These are phyloP conservation scores for Babjeviella inositovora DNA, from an alignment of 805 yeast genomes.

Conservation along the genomic window DNA sequence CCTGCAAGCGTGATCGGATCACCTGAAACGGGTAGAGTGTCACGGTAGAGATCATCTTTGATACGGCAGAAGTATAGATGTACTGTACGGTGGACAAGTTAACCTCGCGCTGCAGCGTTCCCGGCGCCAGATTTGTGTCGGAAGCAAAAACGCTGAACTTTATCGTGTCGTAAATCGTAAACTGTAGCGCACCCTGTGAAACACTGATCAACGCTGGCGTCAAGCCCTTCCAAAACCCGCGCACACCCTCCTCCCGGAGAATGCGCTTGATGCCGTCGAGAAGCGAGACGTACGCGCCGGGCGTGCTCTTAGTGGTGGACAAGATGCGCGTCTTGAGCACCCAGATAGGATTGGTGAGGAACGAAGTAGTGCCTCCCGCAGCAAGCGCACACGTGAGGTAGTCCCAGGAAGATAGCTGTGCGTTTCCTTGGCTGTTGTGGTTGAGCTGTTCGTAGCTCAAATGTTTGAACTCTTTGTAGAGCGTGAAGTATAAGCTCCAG, in stretches of 20 bases:
- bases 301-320: slow-evolving; percentile 26
- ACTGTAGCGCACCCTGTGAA: slow-evolving; percentile 79
- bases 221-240: slow-evolving; percentile 59
- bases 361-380: slow-evolving; percentile 65
- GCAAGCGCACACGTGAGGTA: slow-evolving; percentile 38
- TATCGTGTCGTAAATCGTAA: slow-evolving; percentile 77
- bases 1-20: slow-evolving; percentile 61
- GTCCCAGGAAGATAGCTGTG: slow-evolving; percentile 18
- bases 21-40: slow-evolving; percentile 77
- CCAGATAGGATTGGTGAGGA: slow-evolving; percentile 89
- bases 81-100: slow-evolving; percentile 34
- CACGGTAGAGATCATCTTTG: slow-evolving; percentile 55
- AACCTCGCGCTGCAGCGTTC: slow-evolving; percentile 3
- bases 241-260: slow-evolving; percentile 34
- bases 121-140: slow-evolving; percentile 19
- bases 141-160: no score
- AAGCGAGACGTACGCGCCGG: slow-evolving; percentile 42
- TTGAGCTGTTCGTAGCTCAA: slow-evolving; percentile 6
- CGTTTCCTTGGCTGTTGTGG: slow-evolving; percentile 3
- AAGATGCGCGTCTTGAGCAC: slow-evolving; percentile 83
- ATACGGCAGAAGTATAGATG: slow-evolving; percentile 44
- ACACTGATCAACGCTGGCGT: slow-evolving; percentile 67
- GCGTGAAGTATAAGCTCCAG: slow-evolving; percentile 79
- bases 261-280: slow-evolving; percentile 36
- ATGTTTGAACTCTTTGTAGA: slow-evolving; percentile 51